These are phyloP conservation scores for Shiraia bambusicola DNA, from an alignment of 2,329 filamentous ascomycete species.

Conservation along the genomic window DNA sequence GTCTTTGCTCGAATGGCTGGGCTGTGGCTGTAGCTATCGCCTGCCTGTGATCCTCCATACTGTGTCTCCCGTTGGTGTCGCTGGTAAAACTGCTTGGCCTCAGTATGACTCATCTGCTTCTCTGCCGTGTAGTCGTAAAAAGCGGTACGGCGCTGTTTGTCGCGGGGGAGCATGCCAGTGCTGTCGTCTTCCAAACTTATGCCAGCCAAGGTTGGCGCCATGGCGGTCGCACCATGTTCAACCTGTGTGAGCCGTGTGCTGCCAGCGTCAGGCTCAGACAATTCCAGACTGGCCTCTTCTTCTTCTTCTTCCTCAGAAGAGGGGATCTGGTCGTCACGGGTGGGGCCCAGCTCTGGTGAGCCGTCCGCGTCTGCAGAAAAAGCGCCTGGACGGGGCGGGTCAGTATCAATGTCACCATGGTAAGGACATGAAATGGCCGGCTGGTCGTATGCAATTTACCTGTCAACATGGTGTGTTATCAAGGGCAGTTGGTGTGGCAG, in stretches of 20 bases:
- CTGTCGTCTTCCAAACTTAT: slow-evolving; percentile 29
- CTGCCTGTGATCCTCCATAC: slow-evolving; percentile 44
- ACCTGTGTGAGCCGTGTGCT: slow-evolving; percentile 13
- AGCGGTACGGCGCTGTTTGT: slow-evolving; percentile 69
- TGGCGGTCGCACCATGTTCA: slow-evolving; percentile 23
- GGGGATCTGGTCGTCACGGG: slow-evolving; percentile 37
- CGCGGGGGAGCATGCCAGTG: slow-evolving; percentile 48
- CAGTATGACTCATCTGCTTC: slow-evolving; percentile 89
- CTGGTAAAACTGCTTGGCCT: slow-evolving; percentile 96
- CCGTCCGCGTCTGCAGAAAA: slow-evolving; percentile 39
- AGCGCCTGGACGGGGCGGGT: slow-evolving; percentile 13
- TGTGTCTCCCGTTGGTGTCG: slow-evolving; percentile 70
- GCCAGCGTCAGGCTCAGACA: slow-evolving; percentile 29
- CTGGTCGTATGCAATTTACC: slow-evolving; percentile 16
- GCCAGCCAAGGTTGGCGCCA: slow-evolving; percentile 20
- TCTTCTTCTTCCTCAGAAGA: slow-evolving; percentile 41
- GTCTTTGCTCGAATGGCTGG: slow-evolving; percentile 50
- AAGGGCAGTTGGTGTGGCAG: slow-evolving; percentile 14
- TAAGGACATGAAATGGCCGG: not conserved
- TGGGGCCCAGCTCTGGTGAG: slow-evolving; percentile 37
- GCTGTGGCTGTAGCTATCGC: slow-evolving; percentile 42
- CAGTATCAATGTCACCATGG: slow-evolving; percentile 6
- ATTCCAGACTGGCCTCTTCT: slow-evolving; percentile 35
- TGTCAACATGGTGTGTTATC: slow-evolving; percentile 30
- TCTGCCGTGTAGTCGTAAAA: slow-evolving; percentile 94